Evolutionary conservation across 495 filamentous ascomycete species (phyloP).

Genomic region (Neurospora sp.): DNA sequence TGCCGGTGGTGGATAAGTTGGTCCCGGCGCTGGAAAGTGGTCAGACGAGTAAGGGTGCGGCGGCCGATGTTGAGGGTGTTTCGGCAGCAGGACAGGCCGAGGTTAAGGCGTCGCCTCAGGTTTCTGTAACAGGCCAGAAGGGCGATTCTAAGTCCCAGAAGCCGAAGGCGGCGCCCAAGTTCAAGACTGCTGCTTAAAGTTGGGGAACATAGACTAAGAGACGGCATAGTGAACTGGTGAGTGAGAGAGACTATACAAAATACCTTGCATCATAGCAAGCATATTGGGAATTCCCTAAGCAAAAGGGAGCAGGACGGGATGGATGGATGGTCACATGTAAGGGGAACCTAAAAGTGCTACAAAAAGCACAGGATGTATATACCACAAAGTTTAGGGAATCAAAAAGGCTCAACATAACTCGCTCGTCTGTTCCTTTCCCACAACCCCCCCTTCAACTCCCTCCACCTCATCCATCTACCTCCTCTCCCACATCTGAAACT

Average conservation of each 20-base stretch:
- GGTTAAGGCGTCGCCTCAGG: neutral
- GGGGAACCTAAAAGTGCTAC: neutral
- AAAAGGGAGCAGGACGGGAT: neutral
- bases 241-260: neutral
- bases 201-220: neutral
- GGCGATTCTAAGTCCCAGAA: neutral
- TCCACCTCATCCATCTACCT: conserved; percentile 16
- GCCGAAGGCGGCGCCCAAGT: neutral
- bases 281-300: neutral
- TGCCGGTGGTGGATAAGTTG: conserved; percentile 29
- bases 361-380: neutral
- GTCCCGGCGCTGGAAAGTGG: conserved; percentile 13
- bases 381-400: neutral
- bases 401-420: neutral
- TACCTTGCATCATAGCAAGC: neutral
- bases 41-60: conserved; percentile 4
- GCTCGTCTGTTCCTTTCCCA: conserved; percentile 36
- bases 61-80: neutral
- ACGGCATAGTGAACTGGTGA: neutral
- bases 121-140: neutral
- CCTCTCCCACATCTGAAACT: conserved; percentile 57
- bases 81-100: neutral
- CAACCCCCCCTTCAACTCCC: conserved; percentile 13
- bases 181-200: neutral
- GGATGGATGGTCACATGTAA: neutral